These are phyloP conservation scores for Trametes pubescens DNA, from an alignment of 1,284 basidiomycete genomes.

Conservation along the genomic window DNA sequence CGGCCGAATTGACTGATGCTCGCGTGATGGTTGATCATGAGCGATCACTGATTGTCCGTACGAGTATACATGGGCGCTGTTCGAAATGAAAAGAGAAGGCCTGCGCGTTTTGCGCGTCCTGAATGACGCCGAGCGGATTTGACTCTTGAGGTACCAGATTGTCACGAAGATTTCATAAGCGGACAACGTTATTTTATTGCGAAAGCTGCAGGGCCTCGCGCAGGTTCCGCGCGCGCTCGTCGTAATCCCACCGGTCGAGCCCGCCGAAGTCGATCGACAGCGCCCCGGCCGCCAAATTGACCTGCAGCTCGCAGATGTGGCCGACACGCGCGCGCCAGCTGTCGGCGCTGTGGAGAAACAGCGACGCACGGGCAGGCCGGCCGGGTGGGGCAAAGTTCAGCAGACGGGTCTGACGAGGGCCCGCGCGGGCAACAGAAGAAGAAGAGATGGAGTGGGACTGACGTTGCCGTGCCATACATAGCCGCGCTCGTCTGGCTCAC, in stretches of 20 bases:
- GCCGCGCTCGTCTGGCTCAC: constrained; percentile 64
- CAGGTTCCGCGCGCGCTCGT: constrained; percentile 68
- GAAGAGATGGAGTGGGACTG: constrained; percentile 41
- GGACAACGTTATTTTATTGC: constrained; percentile 9
- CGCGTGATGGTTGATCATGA: constrained; percentile 29
- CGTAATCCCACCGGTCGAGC: constrained; percentile 73
- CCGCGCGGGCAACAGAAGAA: neutral
- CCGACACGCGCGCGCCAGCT: constrained; percentile 78
- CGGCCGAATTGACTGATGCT: constrained; percentile 20
- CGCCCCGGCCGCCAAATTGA: constrained; percentile 65
- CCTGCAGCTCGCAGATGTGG: constrained; percentile 77
- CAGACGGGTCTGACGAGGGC: constrained; percentile 7
- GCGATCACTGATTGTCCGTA: constrained; percentile 25
- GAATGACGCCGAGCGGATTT: no score
- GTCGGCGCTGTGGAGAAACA: constrained; percentile 63
- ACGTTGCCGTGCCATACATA: constrained; percentile 80
- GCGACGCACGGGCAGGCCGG: constrained; percentile 1
- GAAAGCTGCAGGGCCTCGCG: constrained; percentile 50
- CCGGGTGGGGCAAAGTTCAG: neutral
- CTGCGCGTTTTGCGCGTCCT: neutral
- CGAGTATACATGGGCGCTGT: constrained; percentile 20
- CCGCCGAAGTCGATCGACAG: constrained; percentile 81
- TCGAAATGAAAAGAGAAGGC: neutral
- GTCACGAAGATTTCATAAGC: neutral
- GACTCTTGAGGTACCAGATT: neutral